Conservation (phyloP, 192 early-diverging fungal genomes). For the Coemansia sp. region DNA sequence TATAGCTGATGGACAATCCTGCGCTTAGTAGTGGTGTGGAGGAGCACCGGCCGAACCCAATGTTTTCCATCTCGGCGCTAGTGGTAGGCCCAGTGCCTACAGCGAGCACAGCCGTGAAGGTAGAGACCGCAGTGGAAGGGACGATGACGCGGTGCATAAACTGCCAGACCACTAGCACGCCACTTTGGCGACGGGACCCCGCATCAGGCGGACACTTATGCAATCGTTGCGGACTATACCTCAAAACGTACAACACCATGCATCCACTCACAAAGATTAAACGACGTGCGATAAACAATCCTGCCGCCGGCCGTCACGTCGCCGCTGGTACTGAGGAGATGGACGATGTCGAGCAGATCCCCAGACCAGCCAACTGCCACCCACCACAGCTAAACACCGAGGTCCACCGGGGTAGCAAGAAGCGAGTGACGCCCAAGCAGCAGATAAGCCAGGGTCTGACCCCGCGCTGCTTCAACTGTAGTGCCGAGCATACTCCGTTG, state of each 20-base stretch:
- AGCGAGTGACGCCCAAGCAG: constrained; percentile 54
- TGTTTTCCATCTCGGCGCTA: constrained; percentile 33
- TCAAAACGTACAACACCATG: constrained; percentile 57
- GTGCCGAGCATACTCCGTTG: constrained; percentile 86
- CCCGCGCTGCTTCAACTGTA: constrained; percentile 77
- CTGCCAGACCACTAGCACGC: constrained; percentile 76
- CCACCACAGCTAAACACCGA: constrained; percentile 20
- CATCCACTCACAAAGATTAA: constrained; percentile 49
- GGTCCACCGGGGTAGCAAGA: constrained; percentile 7
- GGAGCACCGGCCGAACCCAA: constrained; percentile 9
- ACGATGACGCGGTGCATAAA: constrained; percentile 61
- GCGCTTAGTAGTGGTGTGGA: not conserved
- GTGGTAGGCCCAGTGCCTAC: constrained; percentile 13
- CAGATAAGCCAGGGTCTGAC: constrained; percentile 53
- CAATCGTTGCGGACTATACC: constrained; percentile 72
- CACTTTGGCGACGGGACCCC: constrained; percentile 74
- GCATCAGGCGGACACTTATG: constrained; percentile 71
- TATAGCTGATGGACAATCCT: constrained; percentile 5
- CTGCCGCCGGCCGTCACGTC: constrained; percentile 27
- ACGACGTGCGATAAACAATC: constrained; percentile 34
- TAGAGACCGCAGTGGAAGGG: not conserved
- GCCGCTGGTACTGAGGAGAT: constrained; percentile 54
- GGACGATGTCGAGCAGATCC: constrained; percentile 69
- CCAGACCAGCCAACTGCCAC: constrained; percentile 47
- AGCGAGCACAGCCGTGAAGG: not conserved